Base-by-base conservation (phyloP, 306 rosid species). In the Vigna nakashimae region DNA sequence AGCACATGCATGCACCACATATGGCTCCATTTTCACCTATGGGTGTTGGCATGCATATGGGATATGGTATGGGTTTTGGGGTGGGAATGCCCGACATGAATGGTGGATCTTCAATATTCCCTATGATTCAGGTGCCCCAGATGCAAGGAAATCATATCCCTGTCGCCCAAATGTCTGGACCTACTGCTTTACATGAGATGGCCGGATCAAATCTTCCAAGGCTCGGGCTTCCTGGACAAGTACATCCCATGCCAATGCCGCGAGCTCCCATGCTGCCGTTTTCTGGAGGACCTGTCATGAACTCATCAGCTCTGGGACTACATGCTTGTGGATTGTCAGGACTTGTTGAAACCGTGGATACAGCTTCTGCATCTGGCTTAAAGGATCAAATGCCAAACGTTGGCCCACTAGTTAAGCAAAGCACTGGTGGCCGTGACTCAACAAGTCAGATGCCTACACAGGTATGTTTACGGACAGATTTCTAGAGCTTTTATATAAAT, bases 1-100 rank as follows among this genome's bases (percentile, higher is more conserved):
- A 85, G 76, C 94, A 82, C 83, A 88, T 91, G 93, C 88, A 84
- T 76, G 85, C 90, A 52, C 89, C 95, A 22, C 90, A 77, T 69
- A 77, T 95, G 95, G 87, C 89, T 72, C 90, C 91, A 59, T 95
- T 86, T 75, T 84, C 94, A 12, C 96, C 90, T 26, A 79, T 90
- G 87, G 88, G 93, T 58, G 68, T 90, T 63, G 96, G 97, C 80
- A 88, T 94, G 91, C 97, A 89, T 73, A 84, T 90, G 94, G 90
- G 92, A 43, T n/a, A 89, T 69, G 91, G 96, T 51, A 86, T 92
- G 96, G 89, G 91, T 74, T 94, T 79, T 69, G 97, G 97, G 26
- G 83, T 92, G 91, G 90, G 88, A 57, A 79, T 92, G 78, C 89
- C 96, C 18, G 93, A 90, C 80, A 86, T 91, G 88, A 89, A 82